Evolutionary conservation across 192 early-diverging fungal species (phyloP), one percentile per base, ranked within the genome.

Genomic region (Entomortierella lignicola): DNA sequence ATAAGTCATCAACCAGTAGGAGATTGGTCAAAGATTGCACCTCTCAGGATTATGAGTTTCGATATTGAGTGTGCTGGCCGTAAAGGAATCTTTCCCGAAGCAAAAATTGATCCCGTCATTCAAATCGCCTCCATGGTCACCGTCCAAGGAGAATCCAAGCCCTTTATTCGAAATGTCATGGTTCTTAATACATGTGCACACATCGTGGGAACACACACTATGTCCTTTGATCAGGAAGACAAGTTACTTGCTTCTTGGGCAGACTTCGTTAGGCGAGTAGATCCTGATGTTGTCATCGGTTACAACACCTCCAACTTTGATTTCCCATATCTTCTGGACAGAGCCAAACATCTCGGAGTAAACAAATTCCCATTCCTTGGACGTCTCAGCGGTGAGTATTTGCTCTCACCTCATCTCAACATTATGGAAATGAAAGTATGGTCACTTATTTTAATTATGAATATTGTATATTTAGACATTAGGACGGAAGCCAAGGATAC

Each of bases 41-140:
- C 98, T 3, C 85, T 98, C 39, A 89, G 98, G 42, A 93, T 99
- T 61, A 72, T 99, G 48, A 96, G 94, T 67, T 96, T 99, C 68
- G 98, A 99, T 92, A 99, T 99, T 63, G 98, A 99, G 83, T 99
- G 98, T 60, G 94, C 95, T 29, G 98, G 98, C 27, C 86, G 98
- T 17, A 94, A 96, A 67, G 98, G 98, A 54, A 83, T 96, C 26
- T 99, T 99, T 55, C 98, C 98, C 7, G 98, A 99, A 56, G 85
- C 98, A 29, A 75, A 93, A 60, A 66, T 89, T 4, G 98, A 99
- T 69, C 94, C 97, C 0, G 93, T 99, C 42, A 99, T 99, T 63
- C 98, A 99, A 82, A 98, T 99, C 62, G 98, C 98, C 17, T 95
- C 91, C 66, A 91, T 97, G 51, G 92, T 99, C 8, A 96, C 95